Percentiles rank a stretch among this genome's conserved stretches.
Conservation (phyloP, 1,139 yeast species). For the Blastobotrys petasosporus region DNA sequence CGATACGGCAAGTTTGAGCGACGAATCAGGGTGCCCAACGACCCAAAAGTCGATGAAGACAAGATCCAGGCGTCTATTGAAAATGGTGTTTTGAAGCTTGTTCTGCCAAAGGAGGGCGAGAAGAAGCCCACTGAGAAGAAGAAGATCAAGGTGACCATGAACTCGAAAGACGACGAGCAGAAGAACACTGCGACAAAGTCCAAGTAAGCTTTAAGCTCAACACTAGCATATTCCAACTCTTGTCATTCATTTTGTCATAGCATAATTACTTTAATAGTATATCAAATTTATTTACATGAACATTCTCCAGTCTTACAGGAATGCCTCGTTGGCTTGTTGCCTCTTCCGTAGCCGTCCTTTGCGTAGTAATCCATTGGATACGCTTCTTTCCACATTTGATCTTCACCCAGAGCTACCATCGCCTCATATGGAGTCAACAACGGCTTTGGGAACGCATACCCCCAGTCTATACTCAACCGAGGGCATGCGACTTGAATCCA, state of each 20-base stretch:
- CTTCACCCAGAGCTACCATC: constrained; percentile 77
- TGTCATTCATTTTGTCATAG: neutral
- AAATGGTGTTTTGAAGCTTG: constrained; percentile 6
- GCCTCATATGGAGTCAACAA: constrained; percentile 93
- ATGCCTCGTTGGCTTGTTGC: constrained; percentile 47
- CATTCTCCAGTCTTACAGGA: neutral
- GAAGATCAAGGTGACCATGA: constrained; percentile 4
- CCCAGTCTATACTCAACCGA: constrained; percentile 95
- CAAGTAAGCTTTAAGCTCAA: no score
- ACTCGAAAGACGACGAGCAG: neutral
- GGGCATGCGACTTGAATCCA: constrained; percentile 99
- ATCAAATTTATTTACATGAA: neutral
- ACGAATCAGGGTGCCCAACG: constrained; percentile 46
- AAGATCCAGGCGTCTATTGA: constrained; percentile 40
- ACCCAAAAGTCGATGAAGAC: constrained; percentile 47
- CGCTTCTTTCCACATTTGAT: constrained; percentile 58
- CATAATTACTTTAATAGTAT: neutral
- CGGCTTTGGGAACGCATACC: constrained; percentile 92
- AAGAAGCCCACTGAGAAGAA: constrained; percentile 1
- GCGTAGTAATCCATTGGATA: constrained; percentile 97
- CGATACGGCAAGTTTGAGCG: constrained; percentile 45
- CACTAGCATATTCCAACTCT: neutral
- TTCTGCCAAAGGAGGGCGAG: constrained; percentile 1
- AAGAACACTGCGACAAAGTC: neutral
- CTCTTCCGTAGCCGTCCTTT: constrained; percentile 89